Conservation (phyloP, 2,329 filamentous ascomycete genomes). For the Neocucurbitaria cava region DNA sequence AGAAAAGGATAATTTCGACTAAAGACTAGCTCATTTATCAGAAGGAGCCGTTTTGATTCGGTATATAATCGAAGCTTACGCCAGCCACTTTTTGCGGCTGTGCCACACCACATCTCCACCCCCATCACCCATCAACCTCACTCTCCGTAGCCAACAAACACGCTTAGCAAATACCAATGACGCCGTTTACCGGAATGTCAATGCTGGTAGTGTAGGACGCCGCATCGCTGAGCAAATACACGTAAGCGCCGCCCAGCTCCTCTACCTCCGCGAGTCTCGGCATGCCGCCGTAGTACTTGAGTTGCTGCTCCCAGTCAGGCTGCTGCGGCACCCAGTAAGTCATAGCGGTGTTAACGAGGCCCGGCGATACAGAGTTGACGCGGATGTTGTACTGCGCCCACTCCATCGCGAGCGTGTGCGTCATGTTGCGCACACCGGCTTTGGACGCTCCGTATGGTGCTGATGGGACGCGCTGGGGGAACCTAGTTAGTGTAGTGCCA, state of each 20-base stretch:
- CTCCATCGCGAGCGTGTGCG: conserved; percentile 51
- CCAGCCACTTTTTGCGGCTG: background rate
- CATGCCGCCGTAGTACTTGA: conserved; percentile 66
- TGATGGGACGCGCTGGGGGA: conserved; percentile 42
- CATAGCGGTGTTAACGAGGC: conserved; percentile 49
- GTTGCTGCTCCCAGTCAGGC: conserved; percentile 63
- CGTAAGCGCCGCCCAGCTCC: conserved; percentile 64
- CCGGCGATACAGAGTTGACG: conserved; percentile 48
- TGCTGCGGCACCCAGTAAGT: conserved; percentile 57
- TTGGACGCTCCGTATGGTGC: conserved; percentile 55
- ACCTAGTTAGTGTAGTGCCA: too few relatives aligned
- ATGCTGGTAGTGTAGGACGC: conserved; percentile 60
- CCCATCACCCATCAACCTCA: background rate
- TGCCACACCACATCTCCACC: background rate
- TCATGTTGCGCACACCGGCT: conserved; percentile 54
- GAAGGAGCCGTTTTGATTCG: background rate
- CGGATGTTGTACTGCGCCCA: conserved; percentile 49
- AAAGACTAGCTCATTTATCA: background rate
- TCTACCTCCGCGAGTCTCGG: conserved; percentile 60
- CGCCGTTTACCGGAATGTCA: conserved; percentile 56
- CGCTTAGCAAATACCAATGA: conserved; percentile 37
- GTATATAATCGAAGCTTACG: background rate
- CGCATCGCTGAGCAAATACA: conserved; percentile 63
- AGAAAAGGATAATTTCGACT: background rate
- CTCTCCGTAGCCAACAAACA: background rate